Conservation (phyloP, 371 early-diverging fungal genomes). For the Mortierella sp. region DNA sequence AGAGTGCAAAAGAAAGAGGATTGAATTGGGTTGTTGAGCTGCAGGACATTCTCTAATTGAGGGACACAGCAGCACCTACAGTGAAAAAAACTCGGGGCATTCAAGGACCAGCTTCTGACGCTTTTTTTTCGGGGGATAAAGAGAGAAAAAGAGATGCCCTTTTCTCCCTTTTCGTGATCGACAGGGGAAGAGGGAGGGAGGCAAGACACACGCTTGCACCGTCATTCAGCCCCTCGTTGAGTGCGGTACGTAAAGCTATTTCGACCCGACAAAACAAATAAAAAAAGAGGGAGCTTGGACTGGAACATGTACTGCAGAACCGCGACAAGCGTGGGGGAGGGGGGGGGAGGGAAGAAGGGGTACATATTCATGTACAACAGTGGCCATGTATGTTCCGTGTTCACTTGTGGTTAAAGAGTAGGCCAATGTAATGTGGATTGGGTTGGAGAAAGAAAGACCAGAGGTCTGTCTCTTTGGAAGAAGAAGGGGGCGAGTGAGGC, state of each 20-base stretch:
- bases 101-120: background rate
- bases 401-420: background rate
- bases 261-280: background rate
- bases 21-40: background rate
- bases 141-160: background rate
- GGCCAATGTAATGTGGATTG: background rate
- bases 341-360: background rate
- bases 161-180: conserved; percentile 2
- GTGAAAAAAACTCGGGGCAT: background rate
- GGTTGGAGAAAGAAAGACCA: background rate
- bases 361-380: too few relatives aligned
- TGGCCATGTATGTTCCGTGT: background rate
- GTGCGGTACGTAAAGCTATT: background rate
- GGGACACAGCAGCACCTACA: background rate
- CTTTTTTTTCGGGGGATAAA: background rate
- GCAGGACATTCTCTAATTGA: background rate
- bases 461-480: background rate
- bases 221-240: background rate
- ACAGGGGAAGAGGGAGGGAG: background rate
- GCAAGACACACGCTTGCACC: background rate
- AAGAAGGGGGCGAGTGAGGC: background rate
- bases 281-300: background rate
- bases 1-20: background rate
- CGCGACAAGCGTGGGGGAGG: background rate
- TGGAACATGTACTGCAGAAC: conserved; percentile 6